Evolutionary conservation across 306 rosid species (phyloP), one percentile per base, ranked within the genome.

Genomic region (Gleditsia sinensis): DNA sequence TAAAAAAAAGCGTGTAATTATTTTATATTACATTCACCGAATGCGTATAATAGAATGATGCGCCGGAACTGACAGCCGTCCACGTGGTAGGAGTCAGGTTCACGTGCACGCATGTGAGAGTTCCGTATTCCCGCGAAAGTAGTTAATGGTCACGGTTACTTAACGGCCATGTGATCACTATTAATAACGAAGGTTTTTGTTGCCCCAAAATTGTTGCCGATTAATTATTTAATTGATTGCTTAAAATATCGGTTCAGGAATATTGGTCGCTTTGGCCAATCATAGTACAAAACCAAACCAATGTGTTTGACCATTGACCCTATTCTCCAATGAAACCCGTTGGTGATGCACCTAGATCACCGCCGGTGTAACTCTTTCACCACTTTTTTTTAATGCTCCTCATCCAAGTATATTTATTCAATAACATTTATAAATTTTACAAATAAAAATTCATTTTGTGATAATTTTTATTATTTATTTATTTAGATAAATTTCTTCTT

Each of bases 41-140:
- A 36, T 0, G 46, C n/a, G 67, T 34, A 17, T 6, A 36, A 53
- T 81, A 60, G 74, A 27, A 27, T 42, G 64, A 28, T 75, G 87
- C 75, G 74, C 67, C 78, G 78, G 79, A 63, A 73, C 71, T 71
- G 85, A 83, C 85, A 87, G 87, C 83, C 83, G 62, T 67, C 86
- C 92, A 86, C 89, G 84, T 84, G 94, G 80, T 69, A 20, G 42
- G 63, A 66, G 80, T 78, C 67, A 43, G 40, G 75, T 85, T 87
- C 97, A 87, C 88, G 86, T 89, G 93, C 64, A 58, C 40, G 75
- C 96, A 89, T 87, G 93, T 86, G 97, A 75, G 51, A 1, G 23
- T 56, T 30, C 61, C 57, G 30, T 45, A 39, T 70, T 76, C 85
- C 85, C 73, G 81, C 81, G 32, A 48, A 62, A 27, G 34, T 7